These are phyloP conservation scores for Pharus latifolius DNA, from an alignment of 176 grass and related monocot species.

Conservation along the genomic window DNA sequence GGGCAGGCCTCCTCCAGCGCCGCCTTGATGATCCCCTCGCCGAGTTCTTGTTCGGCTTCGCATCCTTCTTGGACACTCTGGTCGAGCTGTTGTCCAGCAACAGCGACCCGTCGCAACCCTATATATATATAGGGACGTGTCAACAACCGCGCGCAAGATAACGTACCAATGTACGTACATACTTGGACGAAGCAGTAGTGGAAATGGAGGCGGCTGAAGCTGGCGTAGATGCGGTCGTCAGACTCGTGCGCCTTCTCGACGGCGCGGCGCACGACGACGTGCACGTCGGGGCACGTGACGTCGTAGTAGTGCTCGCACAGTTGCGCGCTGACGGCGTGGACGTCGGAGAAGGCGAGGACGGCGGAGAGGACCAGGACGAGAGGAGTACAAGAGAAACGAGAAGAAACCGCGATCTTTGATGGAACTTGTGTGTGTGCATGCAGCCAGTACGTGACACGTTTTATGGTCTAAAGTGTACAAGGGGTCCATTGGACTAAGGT, in stretches of 20 bases:
- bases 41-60: slow-evolving; percentile 65
- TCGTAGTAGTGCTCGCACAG: slow-evolving; percentile 43
- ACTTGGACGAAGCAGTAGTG: slow-evolving; percentile 92
- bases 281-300: slow-evolving; percentile 43
- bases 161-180: background rate
- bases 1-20: slow-evolving; percentile 66
- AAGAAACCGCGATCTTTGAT: background rate
- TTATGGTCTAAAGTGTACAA: too few relatives aligned
- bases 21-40: slow-evolving; percentile 60
- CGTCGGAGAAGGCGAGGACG: background rate
- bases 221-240: slow-evolving; percentile 69
- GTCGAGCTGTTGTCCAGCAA: slow-evolving; percentile 63
- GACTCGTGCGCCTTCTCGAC: slow-evolving; percentile 41
- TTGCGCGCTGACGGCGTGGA: slow-evolving; percentile 18
- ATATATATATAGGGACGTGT: background rate
- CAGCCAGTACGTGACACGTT: too few relatives aligned
- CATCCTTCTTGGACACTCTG: slow-evolving; percentile 70
- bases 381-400: too few relatives aligned
- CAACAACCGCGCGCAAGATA: background rate
- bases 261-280: slow-evolving; percentile 27
- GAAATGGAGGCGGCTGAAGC: slow-evolving; percentile 80
- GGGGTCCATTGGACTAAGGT: too few relatives aligned
- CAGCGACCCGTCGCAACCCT: slow-evolving; percentile 86
- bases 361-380: background rate
- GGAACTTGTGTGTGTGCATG: too few relatives aligned